A percentile compares a stretch with the other conserved stretches of the same genome.
phyloP scores from a whole-genome alignment of 495 filamentous ascomycete species.

The Cetradonia linearis region DNA sequence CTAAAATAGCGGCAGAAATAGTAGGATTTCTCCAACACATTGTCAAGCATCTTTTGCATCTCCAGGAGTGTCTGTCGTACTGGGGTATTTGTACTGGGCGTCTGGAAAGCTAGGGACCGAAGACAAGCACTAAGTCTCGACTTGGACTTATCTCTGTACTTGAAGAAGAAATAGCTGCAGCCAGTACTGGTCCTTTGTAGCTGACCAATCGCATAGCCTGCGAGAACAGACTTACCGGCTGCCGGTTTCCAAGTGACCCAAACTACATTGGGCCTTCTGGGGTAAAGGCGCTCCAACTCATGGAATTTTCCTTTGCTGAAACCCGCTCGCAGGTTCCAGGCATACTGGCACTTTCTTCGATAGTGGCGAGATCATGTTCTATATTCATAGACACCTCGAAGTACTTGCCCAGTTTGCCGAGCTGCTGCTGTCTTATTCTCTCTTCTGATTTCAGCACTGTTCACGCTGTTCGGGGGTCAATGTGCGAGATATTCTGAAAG shows the following conservation, averaged over 20 bases:
- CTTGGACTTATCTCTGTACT: slow-evolving; percentile 27
- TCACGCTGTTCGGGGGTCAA: too few relatives aligned
- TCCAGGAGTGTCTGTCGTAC: slow-evolving; percentile 24
- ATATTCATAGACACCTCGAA: slow-evolving; percentile 24
- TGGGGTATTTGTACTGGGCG: slow-evolving; percentile 25
- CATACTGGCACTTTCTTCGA: slow-evolving; percentile 30
- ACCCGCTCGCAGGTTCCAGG: slow-evolving; percentile 30
- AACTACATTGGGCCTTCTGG: slow-evolving; percentile 21
- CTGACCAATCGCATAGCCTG: slow-evolving; percentile 24
- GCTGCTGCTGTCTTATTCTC: slow-evolving; percentile 12
- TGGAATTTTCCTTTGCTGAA: slow-evolving; percentile 22
- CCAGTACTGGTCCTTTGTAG: slow-evolving; percentile 22
- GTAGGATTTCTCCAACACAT: too few relatives aligned
- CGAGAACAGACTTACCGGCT: slow-evolving; percentile 32
- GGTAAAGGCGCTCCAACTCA: slow-evolving; percentile 24
- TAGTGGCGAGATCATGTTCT: slow-evolving; percentile 28
- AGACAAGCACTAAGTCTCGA: slow-evolving; percentile 28
- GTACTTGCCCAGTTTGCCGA: slow-evolving; percentile 24
- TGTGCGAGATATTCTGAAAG: slow-evolving; percentile 9
- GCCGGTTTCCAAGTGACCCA: slow-evolving; percentile 31
- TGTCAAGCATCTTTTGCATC: too few relatives aligned
- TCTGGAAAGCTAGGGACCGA: slow-evolving; percentile 33
- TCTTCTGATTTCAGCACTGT: slow-evolving; percentile 5
- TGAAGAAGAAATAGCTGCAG: slow-evolving; percentile 35
- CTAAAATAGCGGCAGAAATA: too few relatives aligned